Base-by-base conservation (phyloP, 371 early-diverging fungal genomes). In the Mucor velutinosus region DNA sequence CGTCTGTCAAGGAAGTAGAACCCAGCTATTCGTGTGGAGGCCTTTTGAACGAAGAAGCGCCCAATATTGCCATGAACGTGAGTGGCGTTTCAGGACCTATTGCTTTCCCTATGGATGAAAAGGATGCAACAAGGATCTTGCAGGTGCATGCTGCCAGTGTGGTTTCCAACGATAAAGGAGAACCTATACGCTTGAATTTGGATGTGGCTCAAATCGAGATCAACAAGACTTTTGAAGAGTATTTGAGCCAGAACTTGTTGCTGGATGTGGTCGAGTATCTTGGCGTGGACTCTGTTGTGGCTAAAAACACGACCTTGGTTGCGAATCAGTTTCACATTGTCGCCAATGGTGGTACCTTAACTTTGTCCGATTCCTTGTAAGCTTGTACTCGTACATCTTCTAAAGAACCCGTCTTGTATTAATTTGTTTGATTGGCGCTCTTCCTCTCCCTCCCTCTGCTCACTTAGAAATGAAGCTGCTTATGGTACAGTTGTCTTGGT, bases 171-270 rank as follows among this genome's bases (percentile, higher is more conserved):
- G 39, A 59, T 3, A 17, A 25, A 5, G 59, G 39, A 21, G 23
- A 37, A 2, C 14, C 39, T 0, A 15, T 39, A 14, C 7, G 59
- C 17, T 33, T 59, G 25, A 19, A 59, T 19, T 6, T 63, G 10
- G 64, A 63, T n/a, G 29, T 37, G 0, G 33, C 64, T 17, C 33
- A 63, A 7, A 5, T 41, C 3, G 7, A 27, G 19, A 53, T 55
- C 11, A 63, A 35, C 17, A 37, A 55, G 6, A 32, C 64, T 8
- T 63, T 63, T 55, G 37, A 55, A 27, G 64, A 55, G n/a, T 63
- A 63, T 17, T 39, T 63, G 19, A 35, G 5, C 12, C 56, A 63
- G 8, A 23, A 0, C 4, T 17, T 63, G 7, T 23, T 63, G 12
- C 19, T n/a, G 2, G 64, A 63, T 11, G 39, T 63, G 21, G 6